phyloP scores from a whole-genome alignment of 257 asterid species.

The Verbena officinalis region DNA sequence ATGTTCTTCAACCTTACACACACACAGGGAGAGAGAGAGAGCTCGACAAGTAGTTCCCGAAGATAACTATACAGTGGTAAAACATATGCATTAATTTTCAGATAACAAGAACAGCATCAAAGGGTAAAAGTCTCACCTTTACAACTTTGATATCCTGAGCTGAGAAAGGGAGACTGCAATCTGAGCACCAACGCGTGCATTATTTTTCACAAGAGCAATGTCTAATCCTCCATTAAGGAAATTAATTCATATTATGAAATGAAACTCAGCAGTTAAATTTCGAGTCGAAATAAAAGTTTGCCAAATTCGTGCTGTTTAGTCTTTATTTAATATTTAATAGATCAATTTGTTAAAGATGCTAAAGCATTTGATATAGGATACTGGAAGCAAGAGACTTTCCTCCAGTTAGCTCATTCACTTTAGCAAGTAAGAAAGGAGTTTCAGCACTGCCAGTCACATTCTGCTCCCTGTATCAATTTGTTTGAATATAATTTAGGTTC shows the following conservation, averaged over 20 bases:
- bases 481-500: neutral
- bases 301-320: constrained; percentile 18
- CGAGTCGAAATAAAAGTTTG: neutral
- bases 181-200: constrained; percentile 79
- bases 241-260: constrained; percentile 23
- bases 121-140: constrained; percentile 36
- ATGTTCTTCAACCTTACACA: no score
- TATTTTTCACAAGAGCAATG: constrained; percentile 89
- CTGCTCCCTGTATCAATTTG: constrained; percentile 61
- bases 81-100: neutral
- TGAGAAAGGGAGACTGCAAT: constrained; percentile 77
- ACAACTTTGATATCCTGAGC: constrained; percentile 39
- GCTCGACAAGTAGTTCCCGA: neutral
- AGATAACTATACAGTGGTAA: neutral
- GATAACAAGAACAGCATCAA: neutral
- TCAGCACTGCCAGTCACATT: constrained; percentile 78
- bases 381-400: constrained; percentile 94
- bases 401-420: constrained; percentile 89
- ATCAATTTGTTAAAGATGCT: neutral
- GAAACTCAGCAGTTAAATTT: neutral
- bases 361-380: constrained; percentile 52
- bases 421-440: constrained; percentile 91
- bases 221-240: constrained; percentile 56
- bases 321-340: constrained; percentile 3
- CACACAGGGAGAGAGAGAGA: no score